Evolutionary conservation across 177 flowering plant species (phyloP).

Genomic region (Vitis hybrid): DNA sequence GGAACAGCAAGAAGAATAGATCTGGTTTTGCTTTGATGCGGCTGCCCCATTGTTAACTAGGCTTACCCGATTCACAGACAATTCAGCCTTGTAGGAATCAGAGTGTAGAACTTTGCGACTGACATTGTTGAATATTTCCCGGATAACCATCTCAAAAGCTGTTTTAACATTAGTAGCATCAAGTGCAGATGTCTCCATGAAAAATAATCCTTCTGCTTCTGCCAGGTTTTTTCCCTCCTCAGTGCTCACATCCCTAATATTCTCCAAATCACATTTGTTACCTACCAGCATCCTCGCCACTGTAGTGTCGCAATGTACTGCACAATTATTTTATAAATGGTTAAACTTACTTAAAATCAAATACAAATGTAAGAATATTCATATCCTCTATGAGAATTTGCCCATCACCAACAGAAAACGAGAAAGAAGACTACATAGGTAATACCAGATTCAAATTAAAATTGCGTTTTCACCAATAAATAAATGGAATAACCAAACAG

Average conservation of each 20-base stretch:
- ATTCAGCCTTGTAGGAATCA: slow-evolving; percentile 41
- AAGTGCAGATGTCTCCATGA: slow-evolving; percentile 48
- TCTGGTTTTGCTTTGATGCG: slow-evolving; percentile 19
- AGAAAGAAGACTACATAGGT: too few relatives aligned
- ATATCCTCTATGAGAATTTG: not conserved
- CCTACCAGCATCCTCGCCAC: slow-evolving; percentile 45
- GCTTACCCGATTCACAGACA: slow-evolving; percentile 37
- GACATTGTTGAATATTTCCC: slow-evolving; percentile 37
- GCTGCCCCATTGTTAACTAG: slow-evolving; percentile 27
- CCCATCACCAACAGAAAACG: too few relatives aligned
- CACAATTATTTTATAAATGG: slow-evolving; percentile 3
- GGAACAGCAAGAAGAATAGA: slow-evolving; percentile 35
- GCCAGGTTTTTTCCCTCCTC: slow-evolving; percentile 42
- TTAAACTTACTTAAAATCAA: not conserved
- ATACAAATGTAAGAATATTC: too few relatives aligned
- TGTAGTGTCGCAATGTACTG: slow-evolving; percentile 46
- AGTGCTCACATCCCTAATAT: slow-evolving; percentile 32
- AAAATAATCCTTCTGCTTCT: slow-evolving; percentile 44
- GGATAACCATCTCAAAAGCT: slow-evolving; percentile 40
- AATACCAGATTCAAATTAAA: too few relatives aligned
- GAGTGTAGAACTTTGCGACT: slow-evolving; percentile 45
- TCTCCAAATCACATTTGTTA: slow-evolving; percentile 41
- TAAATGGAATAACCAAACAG: too few relatives aligned
- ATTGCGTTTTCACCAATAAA: too few relatives aligned
- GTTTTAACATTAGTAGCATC: slow-evolving; percentile 38